A percentile compares a stretch with the other conserved stretches of the same genome.
phyloP scores from a whole-genome alignment of 257 asterid species.

The Scutellaria baicalensis region DNA sequence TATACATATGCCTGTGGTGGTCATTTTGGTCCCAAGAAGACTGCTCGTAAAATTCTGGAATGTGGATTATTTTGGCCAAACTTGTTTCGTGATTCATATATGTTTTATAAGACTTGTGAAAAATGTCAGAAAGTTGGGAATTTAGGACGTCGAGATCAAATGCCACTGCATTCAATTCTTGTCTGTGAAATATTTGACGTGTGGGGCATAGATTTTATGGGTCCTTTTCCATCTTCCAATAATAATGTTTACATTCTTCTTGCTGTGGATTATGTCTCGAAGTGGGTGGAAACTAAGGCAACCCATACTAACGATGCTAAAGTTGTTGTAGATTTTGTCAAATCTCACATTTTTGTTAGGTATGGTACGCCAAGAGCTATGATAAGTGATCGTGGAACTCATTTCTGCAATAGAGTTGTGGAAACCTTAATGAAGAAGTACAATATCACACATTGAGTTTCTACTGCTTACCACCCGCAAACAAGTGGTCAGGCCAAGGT shows the following conservation, averaged over 20 bases:
- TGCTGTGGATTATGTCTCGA: neutral
- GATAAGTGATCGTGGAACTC: neutral
- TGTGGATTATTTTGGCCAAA: neutral
- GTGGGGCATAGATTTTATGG: neutral
- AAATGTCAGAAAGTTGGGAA: no score
- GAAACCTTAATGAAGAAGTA: neutral
- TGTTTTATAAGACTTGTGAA: neutral
- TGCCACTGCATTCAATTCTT: no score
- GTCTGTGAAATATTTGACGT: no score
- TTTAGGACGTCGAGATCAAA: no score
- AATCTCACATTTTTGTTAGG: neutral
- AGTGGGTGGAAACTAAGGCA: no score
- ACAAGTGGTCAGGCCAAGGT: neutral
- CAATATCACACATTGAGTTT: neutral
- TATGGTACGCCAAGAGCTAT: neutral
- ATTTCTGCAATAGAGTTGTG: neutral
- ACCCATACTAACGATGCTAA: neutral
- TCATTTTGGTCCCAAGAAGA: neutral
- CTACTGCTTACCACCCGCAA: neutral
- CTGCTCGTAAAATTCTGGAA: neutral
- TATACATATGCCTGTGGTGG: neutral
- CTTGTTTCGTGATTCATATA: neutral
- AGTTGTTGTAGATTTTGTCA: neutral
- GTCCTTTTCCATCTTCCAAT: neutral
- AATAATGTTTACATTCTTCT: neutral